Percentiles rank a stretch among this genome's conserved stretches.
Evolutionary conservation across 179 eudicot genomes (phyloP).

Genomic region (Actinidia arguta): DNA sequence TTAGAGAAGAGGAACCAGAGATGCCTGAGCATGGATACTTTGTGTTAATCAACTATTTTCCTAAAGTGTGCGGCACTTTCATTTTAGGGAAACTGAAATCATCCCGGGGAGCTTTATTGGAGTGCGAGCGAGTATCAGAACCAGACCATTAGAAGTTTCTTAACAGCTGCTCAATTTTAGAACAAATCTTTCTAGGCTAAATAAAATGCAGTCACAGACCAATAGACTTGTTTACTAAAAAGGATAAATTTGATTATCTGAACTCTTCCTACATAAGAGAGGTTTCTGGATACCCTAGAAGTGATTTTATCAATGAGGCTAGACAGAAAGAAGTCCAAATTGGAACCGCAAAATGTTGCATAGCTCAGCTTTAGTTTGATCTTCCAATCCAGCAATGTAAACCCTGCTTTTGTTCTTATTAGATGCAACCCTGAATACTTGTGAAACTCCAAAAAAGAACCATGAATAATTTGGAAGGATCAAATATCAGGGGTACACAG

Average conservation of each 20-base stretch:
- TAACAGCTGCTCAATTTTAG: too few species aligned
- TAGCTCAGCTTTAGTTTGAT: background rate
- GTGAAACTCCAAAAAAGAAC: background rate
- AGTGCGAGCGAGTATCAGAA: background rate
- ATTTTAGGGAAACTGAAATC: background rate
- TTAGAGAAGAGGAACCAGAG: background rate
- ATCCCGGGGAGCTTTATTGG: background rate
- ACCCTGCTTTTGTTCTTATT: background rate
- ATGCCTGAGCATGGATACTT: background rate
- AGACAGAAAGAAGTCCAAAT: background rate
- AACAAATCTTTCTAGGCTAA: too few species aligned
- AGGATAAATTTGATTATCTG: background rate
- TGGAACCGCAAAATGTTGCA: background rate
- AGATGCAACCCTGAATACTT: background rate
- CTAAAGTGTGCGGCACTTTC: background rate
- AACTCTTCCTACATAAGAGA: background rate
- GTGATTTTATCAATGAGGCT: background rate
- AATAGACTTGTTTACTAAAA: background rate
- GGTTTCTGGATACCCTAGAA: background rate
- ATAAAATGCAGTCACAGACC: background rate
- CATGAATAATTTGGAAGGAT: background rate
- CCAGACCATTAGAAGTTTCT: background rate
- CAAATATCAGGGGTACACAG: background rate
- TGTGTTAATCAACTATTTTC: too few species aligned
- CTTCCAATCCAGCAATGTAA: background rate